Base-by-base conservation (phyloP, 2,329 filamentous ascomycete genomes). In the Exophiala calicioides region DNA sequence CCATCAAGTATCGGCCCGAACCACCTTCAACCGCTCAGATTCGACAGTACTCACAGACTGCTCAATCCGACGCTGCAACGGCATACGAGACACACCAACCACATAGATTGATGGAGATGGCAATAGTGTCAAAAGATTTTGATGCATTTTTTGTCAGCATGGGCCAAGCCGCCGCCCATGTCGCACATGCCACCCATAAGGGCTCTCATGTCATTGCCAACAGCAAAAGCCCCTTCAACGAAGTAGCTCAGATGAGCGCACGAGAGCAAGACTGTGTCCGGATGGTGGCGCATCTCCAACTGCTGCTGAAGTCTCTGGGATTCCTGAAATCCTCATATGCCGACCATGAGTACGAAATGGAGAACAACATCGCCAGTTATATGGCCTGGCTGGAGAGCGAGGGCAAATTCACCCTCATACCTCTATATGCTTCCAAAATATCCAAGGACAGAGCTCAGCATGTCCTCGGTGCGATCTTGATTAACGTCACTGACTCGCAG, bases 351-450 rank as follows among this genome's bases (percentile, higher is more conserved):
- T 70, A 73, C 40, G 76, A 76, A 12, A 78, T 84, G 55, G 86
- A 95, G 60, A 88, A 87, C 60, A 81, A 91, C 35, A 74, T 96
- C 41, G 82, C 86, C 1, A 84, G 81, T 3, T 97, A 97, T 64
- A 85, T 94, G 44, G 86, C 86, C 58, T 84, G 86, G 51, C 71
- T 98, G 27, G 82, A 87, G 32, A 76, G 85, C 35, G 80, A 81
- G 12, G 81, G 82, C 24, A 80, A 93, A 44, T 81, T 86, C 49
- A 84, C 91, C 53, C 71, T 93, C 31, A 86, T 95, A 44, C 90
- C 93, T 1, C 73, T 95, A 1, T 98, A 98, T 65, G 90, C 88
- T 53, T 89, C 89, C 6, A 84, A 88, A 58, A 74, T 98, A 9
- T 56, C 55, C 15, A 76, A 80, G 7, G 70, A 75, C 5, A 72